Conservation (phyloP, 495 filamentous ascomycete genomes). For the Aspergillus carlsbadensis region DNA sequence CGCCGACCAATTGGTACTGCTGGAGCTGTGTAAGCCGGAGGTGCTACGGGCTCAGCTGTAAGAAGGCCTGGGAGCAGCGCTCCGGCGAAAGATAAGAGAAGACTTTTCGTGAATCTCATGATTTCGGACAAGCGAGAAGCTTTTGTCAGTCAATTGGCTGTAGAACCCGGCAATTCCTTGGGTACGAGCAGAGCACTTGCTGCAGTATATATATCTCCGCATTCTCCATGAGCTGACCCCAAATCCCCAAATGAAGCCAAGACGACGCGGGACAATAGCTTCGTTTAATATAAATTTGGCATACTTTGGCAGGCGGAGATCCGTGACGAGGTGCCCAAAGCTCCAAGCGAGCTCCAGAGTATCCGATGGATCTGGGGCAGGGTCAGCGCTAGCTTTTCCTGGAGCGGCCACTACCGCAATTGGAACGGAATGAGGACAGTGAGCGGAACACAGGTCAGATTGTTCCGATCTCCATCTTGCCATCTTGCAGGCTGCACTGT, state of each 20-base stretch:
- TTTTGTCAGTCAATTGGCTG: too few relatives aligned
- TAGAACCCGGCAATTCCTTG: too few relatives aligned
- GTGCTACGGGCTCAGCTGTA: not conserved
- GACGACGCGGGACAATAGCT: too few relatives aligned
- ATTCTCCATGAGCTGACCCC: too few relatives aligned
- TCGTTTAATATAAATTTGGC: not conserved
- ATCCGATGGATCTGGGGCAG: not conserved
- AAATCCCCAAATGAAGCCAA: too few relatives aligned
- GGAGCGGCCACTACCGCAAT: slow-evolving; percentile 2
- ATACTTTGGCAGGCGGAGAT: not conserved
- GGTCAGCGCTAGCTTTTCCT: slow-evolving; percentile 7
- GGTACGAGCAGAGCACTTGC: not conserved
- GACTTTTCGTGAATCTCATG: not conserved
- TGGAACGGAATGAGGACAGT: slow-evolving; percentile 5
- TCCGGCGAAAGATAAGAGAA: not conserved
- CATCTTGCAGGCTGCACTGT: too few relatives aligned
- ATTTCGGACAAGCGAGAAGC: not conserved
- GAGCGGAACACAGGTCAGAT: too few relatives aligned
- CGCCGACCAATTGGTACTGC: slow-evolving; percentile 1
- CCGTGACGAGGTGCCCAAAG: too few relatives aligned
- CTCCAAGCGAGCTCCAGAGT: not conserved
- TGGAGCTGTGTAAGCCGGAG: not conserved
- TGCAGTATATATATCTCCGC: too few relatives aligned
- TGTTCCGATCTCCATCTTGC: too few relatives aligned
- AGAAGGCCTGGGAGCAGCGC: not conserved